These are phyloP conservation scores for Pseudopithomyces chartarum DNA, from an alignment of 2,329 filamentous ascomycete genomes.

Conservation along the genomic window DNA sequence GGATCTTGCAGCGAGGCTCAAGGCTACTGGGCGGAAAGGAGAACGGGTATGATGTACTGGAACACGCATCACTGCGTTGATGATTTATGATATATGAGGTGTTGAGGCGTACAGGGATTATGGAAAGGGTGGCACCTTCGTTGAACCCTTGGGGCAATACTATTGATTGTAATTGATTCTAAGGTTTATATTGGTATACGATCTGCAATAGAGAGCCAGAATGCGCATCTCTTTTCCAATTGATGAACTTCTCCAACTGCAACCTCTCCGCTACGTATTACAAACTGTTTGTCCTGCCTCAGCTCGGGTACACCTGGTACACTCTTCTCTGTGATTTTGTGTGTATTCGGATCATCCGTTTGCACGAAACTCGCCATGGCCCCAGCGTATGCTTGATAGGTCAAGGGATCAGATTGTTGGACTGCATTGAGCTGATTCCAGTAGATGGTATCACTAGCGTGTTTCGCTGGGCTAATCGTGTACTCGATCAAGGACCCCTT, in stretches of 20 bases:
- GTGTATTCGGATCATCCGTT: slow-evolving; percentile 62
- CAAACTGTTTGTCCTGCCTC: slow-evolving; percentile 54
- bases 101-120: not conserved
- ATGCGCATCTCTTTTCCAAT: slow-evolving; percentile 57
- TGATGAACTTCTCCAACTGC: slow-evolving; percentile 42
- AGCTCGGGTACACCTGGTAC: slow-evolving; percentile 54
- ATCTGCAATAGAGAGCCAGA: slow-evolving; percentile 57
- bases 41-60: slow-evolving; percentile 31
- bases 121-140: not conserved
- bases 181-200: slow-evolving; percentile 50
- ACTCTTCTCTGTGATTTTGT: slow-evolving; percentile 57
- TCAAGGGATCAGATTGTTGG: slow-evolving; percentile 58
- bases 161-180: too few species aligned
- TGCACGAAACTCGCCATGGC: slow-evolving; percentile 66
- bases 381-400: slow-evolving; percentile 63
- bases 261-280: slow-evolving; percentile 56
- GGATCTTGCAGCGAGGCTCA: slow-evolving; percentile 51
- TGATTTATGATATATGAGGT: not conserved
- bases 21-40: slow-evolving; percentile 52
- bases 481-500: slow-evolving; percentile 64
- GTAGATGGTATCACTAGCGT: slow-evolving; percentile 63
- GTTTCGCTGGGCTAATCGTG: slow-evolving; percentile 62
- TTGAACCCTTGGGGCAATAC: too few species aligned
- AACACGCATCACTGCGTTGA: not conserved
- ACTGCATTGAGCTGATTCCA: slow-evolving; percentile 62